These are phyloP conservation scores for Pyricularia pennisetigena DNA, from an alignment of 2,329 filamentous ascomycete genomes.

Conservation along the genomic window DNA sequence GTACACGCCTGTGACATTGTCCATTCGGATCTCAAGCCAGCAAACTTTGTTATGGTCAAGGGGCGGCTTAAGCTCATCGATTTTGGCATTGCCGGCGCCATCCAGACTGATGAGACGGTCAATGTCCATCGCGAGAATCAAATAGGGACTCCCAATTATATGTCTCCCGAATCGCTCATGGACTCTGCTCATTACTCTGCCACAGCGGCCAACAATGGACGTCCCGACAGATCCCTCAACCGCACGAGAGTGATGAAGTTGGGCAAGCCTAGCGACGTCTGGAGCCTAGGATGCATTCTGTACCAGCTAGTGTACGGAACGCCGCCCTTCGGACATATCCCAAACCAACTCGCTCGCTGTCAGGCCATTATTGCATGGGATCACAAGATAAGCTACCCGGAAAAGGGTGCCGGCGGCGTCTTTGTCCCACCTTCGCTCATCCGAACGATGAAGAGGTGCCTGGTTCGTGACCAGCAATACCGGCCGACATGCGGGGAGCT, in stretches of 20 bases:
- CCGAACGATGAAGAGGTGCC: constrained; percentile 51
- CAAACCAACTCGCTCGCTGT: constrained; percentile 77
- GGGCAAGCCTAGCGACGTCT: constrained; percentile 91
- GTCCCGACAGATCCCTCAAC: constrained; percentile 24
- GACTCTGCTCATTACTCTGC: constrained; percentile 57
- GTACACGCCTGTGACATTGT: constrained; percentile 90
- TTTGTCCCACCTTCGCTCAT: constrained; percentile 49
- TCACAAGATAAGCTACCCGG: constrained; percentile 62
- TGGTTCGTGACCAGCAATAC: constrained; percentile 51
- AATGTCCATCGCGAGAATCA: constrained; percentile 96
- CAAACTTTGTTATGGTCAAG: constrained; percentile 89
- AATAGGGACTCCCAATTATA: constrained; percentile 95
- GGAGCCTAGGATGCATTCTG: constrained; percentile 91
- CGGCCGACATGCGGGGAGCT: constrained; percentile 56
- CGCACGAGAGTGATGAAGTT: constrained; percentile 80
- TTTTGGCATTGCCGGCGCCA: constrained; percentile 96
- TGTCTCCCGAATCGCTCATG: constrained; percentile 90
- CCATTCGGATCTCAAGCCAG: constrained; percentile 92
- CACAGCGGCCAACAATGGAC: constrained; percentile 27
- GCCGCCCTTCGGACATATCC: constrained; percentile 89
- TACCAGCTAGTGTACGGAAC: constrained; percentile 98
- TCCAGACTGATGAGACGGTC: constrained; percentile 88
- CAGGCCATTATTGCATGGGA: constrained; percentile 77
- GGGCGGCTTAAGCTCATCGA: constrained; percentile 93
- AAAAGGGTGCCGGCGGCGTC: constrained; percentile 56